These are phyloP conservation scores for Pythium diclinum DNA, from an alignment of 352 stramenopile genomes.

Conservation along the genomic window DNA sequence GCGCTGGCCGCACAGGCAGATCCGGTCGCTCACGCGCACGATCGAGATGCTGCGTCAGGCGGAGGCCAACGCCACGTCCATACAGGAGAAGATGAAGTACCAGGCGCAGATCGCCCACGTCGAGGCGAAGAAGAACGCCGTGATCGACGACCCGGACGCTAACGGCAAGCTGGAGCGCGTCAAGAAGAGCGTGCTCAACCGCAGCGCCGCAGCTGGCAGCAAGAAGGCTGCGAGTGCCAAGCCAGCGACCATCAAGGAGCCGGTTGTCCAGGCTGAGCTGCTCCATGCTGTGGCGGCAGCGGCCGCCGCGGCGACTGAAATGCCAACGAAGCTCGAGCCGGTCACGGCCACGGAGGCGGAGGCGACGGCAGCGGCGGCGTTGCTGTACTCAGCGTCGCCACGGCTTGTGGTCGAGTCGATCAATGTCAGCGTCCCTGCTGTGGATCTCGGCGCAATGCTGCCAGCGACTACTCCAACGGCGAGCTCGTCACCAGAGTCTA, in stretches of 20 bases:
- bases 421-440: slow-evolving; percentile 12
- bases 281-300: slow-evolving; percentile 22
- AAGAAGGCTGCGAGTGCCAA: slow-evolving; percentile 7
- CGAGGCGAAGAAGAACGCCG: slow-evolving; percentile 59
- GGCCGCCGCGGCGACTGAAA: slow-evolving; percentile 2
- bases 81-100: slow-evolving; percentile 52
- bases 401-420: slow-evolving; percentile 5
- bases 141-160: slow-evolving; percentile 64
- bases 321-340: not conserved
- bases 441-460: not conserved
- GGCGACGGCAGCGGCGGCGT: slow-evolving; percentile 14
- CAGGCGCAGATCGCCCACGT: slow-evolving; percentile 53
- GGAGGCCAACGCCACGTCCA: slow-evolving; percentile 37
- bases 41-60: slow-evolving; percentile 76
- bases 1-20: slow-evolving; percentile 65
- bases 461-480: slow-evolving; percentile 36
- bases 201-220: slow-evolving; percentile 9
- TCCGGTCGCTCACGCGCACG: slow-evolving; percentile 62
- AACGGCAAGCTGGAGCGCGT: slow-evolving; percentile 59
- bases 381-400: slow-evolving; percentile 19
- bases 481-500: slow-evolving; percentile 21
- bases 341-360: slow-evolving; percentile 11
- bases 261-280: slow-evolving; percentile 9
- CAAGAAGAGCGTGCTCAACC: slow-evolving; percentile 45
- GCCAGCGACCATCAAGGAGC: not conserved